Percentiles rank a stretch among this genome's conserved stretches.
These are phyloP conservation scores for Phytophthora constricta DNA, from an alignment of 352 stramenopile genomes.

Conservation along the genomic window DNA sequence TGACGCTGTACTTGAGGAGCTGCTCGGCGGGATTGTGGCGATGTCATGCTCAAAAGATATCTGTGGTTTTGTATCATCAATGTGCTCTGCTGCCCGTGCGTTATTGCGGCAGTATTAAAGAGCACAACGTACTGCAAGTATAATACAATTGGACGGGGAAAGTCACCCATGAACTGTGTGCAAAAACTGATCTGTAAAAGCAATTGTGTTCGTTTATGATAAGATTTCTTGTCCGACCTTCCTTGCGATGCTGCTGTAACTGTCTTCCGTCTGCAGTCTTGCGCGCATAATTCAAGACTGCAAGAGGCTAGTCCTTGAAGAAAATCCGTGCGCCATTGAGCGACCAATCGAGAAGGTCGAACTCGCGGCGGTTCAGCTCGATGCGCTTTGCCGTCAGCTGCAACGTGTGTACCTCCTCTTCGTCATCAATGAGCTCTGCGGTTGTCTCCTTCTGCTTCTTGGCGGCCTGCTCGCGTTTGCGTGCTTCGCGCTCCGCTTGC, in stretches of 20 bases:
- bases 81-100: background rate
- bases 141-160: too few relatives aligned
- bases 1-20: slow-evolving; percentile 14
- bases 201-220: too few relatives aligned
- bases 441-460: slow-evolving; percentile 88
- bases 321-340: slow-evolving; percentile 92
- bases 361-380: slow-evolving; percentile 87
- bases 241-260: too few relatives aligned
- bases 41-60: slow-evolving; percentile 35
- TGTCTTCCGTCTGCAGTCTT: too few relatives aligned
- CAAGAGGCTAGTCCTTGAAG: slow-evolving; percentile 84
- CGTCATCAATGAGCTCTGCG: slow-evolving; percentile 84
- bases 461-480: slow-evolving; percentile 77
- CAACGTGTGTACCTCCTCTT: slow-evolving; percentile 88
- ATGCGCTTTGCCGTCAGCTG: slow-evolving; percentile 90
- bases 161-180: too few relatives aligned
- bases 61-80: slow-evolving; percentile 21
- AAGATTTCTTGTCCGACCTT: too few relatives aligned
- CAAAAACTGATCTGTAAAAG: too few relatives aligned
- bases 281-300: too few relatives aligned
- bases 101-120: background rate
- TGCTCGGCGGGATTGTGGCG: slow-evolving; percentile 25
- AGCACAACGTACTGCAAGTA: too few relatives aligned
- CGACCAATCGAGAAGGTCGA: slow-evolving; percentile 91
- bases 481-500: slow-evolving; percentile 78